phyloP scores from a whole-genome alignment of 306 rosid species.

The Rosa persica region DNA sequence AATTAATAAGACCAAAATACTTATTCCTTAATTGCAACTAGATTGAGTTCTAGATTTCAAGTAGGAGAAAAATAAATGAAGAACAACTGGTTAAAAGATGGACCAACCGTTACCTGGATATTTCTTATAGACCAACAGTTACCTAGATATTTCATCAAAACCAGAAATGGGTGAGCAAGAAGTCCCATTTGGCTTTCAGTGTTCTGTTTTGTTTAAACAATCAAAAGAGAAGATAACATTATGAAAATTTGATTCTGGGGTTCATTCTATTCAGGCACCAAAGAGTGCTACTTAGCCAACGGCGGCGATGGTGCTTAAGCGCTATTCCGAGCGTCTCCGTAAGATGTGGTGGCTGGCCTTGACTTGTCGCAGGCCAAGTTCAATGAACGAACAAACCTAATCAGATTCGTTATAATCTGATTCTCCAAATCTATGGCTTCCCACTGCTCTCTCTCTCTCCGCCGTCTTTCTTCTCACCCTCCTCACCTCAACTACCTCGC shows the following conservation, averaged over 20 bases:
- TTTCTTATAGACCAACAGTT: slow-evolving; percentile 60
- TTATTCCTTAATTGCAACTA: slow-evolving; percentile 20
- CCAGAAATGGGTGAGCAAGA: background rate
- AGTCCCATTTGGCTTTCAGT: background rate
- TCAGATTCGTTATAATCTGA: no score
- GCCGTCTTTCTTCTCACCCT: no score
- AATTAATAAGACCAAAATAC: background rate
- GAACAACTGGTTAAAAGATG: background rate
- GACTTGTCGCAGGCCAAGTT: no score
- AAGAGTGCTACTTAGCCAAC: no score
- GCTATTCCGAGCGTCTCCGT: no score
- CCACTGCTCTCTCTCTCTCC: no score
- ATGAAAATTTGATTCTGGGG: background rate
- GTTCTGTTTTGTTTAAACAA: background rate
- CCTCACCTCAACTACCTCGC: no score
- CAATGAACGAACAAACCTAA: no score
- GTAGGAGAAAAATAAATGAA: background rate
- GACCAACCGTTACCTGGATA: slow-evolving; percentile 63
- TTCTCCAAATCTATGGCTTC: no score
- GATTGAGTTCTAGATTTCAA: background rate
- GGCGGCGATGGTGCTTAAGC: no score
- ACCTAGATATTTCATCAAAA: background rate
- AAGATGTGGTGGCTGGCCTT: no score
- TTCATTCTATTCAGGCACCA: background rate
- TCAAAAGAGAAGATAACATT: background rate